A percentile compares a stretch with the other conserved stretches of the same genome.
Evolutionary conservation across 805 yeast genomes (phyloP).

Genomic region (Wickerhamomyces bisporus): DNA sequence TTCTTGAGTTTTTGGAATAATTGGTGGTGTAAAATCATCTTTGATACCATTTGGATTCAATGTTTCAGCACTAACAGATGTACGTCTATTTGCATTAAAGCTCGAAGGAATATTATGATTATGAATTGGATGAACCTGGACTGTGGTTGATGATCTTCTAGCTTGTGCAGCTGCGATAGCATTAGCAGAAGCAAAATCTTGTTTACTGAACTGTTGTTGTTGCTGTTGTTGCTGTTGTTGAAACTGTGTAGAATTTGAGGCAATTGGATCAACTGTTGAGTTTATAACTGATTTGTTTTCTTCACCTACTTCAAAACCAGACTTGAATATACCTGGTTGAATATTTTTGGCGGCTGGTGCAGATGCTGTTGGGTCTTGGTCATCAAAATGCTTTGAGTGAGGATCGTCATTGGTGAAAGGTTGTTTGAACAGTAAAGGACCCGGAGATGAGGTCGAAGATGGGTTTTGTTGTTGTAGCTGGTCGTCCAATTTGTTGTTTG

Average conservation of each 20-base stretch:
- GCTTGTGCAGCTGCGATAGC: slow-evolving; percentile 6
- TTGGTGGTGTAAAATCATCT: slow-evolving; percentile 68
- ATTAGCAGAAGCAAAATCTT: slow-evolving; percentile 4
- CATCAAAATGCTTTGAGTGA: slow-evolving; percentile 38
- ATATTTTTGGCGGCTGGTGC: slow-evolving; percentile 16
- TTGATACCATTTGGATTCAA: slow-evolving; percentile 67
- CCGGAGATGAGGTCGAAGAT: slow-evolving; percentile 3
- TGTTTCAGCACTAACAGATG: slow-evolving; percentile 88
- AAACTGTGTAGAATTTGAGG: background rate
- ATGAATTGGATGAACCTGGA: slow-evolving; percentile 12
- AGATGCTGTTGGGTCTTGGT: slow-evolving; percentile 18
- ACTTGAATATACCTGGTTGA: slow-evolving; percentile 16
- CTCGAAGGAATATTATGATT: slow-evolving; percentile 44
- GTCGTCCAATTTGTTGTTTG: slow-evolving; percentile 8
- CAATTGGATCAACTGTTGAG: slow-evolving; percentile 20
- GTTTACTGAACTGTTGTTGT: slow-evolving; percentile 2
- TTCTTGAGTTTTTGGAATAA: slow-evolving; percentile 52
- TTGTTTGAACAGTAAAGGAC: slow-evolving; percentile 24
- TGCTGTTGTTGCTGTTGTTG: slow-evolving; percentile 1
- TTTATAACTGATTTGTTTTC: slow-evolving; percentile 11
- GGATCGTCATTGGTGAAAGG: slow-evolving; percentile 64
- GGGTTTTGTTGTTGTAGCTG: slow-evolving; percentile 2
- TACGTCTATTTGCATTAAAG: slow-evolving; percentile 78
- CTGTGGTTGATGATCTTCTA: slow-evolving; percentile 13
- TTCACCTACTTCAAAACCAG: slow-evolving; percentile 22